phyloP scores from a whole-genome alignment of 495 filamentous ascomycete genomes.

The Tricharina praecox region DNA sequence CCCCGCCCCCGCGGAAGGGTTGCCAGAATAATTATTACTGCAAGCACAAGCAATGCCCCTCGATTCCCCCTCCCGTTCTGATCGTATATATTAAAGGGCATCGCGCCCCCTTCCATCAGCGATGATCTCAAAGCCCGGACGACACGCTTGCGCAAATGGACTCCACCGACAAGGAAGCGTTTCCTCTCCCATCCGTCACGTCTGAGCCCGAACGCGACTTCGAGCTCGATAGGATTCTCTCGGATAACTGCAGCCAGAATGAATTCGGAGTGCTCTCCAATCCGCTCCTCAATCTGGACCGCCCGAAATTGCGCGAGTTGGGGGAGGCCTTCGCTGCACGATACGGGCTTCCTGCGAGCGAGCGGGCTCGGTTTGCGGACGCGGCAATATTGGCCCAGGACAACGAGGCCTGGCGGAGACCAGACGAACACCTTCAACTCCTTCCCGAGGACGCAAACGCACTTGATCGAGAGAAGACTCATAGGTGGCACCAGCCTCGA shows the following conservation, averaged over 20 bases:
- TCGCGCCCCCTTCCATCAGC: too few species aligned
- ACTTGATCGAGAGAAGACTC: slow-evolving; percentile 41
- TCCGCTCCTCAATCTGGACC: background rate
- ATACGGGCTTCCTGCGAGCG: background rate
- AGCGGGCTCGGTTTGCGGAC: background rate
- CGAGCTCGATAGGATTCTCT: background rate
- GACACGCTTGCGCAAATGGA: too few species aligned
- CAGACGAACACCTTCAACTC: background rate
- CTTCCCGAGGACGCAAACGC: slow-evolving; percentile 26
- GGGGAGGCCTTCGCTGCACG: background rate
- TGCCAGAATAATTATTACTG: too few species aligned
- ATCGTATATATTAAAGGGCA: too few species aligned
- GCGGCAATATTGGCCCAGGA: background rate
- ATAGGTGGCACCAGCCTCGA: slow-evolving; percentile 55
- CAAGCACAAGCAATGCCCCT: too few species aligned
- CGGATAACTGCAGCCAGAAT: background rate
- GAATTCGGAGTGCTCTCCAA: slow-evolving; percentile 1
- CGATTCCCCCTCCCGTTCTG: too few species aligned
- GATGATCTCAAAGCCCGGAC: too few species aligned
- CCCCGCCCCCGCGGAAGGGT: too few species aligned
- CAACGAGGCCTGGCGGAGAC: background rate
- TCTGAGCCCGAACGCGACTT: background rate
- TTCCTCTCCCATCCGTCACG: too few species aligned
- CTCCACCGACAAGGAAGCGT: too few species aligned
- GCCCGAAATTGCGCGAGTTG: background rate